phyloP scores from a whole-genome alignment of 192 early-diverging fungal genomes.

The Podila clonocystis region DNA sequence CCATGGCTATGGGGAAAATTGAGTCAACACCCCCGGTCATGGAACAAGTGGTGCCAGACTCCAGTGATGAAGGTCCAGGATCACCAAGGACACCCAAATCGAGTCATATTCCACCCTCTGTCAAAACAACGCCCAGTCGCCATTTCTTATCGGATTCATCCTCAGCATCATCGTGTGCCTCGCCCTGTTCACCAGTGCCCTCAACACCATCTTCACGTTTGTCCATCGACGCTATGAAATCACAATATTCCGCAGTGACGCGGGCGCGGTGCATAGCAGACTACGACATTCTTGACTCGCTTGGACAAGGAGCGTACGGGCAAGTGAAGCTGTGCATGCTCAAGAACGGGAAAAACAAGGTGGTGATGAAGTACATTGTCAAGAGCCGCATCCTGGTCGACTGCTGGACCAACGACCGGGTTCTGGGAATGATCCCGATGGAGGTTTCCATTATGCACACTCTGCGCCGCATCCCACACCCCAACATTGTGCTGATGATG shows the following conservation, averaged over 20 bases:
- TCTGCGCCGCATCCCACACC: constrained; percentile 62
- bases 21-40: constrained; percentile 1
- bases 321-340: constrained; percentile 69
- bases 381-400: constrained; percentile 73
- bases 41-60: constrained; percentile 33
- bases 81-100: constrained; percentile 28
- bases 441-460: constrained; percentile 82
- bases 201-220: constrained; percentile 31
- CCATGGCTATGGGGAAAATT: constrained; percentile 28
- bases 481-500: constrained; percentile 64
- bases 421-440: constrained; percentile 73
- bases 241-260: constrained; percentile 60
- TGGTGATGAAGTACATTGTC: constrained; percentile 79
- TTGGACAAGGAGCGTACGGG: constrained; percentile 82
- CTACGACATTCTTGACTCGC: constrained; percentile 64
- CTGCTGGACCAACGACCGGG: constrained; percentile 74
- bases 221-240: constrained; percentile 36
- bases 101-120: constrained; percentile 5
- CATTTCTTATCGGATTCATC: constrained; percentile 30
- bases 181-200: constrained; percentile 14
- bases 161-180: constrained; percentile 26
- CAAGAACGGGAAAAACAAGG: constrained; percentile 55
- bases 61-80: constrained; percentile 9
- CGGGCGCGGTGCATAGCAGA: constrained; percentile 58
- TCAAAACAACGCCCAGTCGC: constrained; percentile 26